Evolutionary conservation across 805 yeast species (phyloP).

Genomic region (Candida silvatica): DNA sequence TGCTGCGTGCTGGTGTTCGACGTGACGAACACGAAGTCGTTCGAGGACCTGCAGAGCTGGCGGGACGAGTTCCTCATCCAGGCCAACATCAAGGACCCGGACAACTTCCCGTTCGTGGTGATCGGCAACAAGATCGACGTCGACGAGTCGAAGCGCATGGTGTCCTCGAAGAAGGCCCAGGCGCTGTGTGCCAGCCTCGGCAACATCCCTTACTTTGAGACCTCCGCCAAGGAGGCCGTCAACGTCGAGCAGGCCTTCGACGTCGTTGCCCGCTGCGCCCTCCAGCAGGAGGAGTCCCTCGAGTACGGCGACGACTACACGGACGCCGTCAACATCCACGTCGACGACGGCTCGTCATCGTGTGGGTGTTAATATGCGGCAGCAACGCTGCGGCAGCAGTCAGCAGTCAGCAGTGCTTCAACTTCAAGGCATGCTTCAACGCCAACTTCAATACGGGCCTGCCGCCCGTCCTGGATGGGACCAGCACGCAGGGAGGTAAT

Average conservation of each 20-base stretch:
- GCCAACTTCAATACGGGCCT: too few species aligned
- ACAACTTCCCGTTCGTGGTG: constrained; percentile 90
- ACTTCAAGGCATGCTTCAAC: too few species aligned
- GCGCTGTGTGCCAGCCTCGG: constrained; percentile 34
- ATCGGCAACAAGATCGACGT: constrained; percentile 93
- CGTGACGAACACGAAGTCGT: constrained; percentile 89
- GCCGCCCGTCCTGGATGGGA: too few species aligned
- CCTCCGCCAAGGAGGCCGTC: constrained; percentile 95
- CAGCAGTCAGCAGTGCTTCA: too few species aligned
- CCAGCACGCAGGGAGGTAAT: too few species aligned
- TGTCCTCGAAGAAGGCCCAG: constrained; percentile 44
- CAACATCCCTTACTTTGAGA: constrained; percentile 87
- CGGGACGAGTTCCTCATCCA: constrained; percentile 92
- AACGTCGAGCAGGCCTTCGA: constrained; percentile 95
- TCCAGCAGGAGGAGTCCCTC: constrained; percentile 89
- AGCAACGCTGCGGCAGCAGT: too few species aligned
- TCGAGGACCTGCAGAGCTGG: constrained; percentile 86
- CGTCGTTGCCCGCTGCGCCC: constrained; percentile 89
- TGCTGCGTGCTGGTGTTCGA: constrained; percentile 95
- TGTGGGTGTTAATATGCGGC: constrained; percentile 84
- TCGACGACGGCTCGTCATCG: constrained; percentile 70
- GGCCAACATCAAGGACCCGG: constrained; percentile 89
- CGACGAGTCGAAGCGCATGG: constrained; percentile 80
- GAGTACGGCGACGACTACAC: constrained; percentile 91
- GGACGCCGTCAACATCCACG: constrained; percentile 91